phyloP scores from a whole-genome alignment of 805 yeast species.

The Schwanniomyces vanrijiae region DNA sequence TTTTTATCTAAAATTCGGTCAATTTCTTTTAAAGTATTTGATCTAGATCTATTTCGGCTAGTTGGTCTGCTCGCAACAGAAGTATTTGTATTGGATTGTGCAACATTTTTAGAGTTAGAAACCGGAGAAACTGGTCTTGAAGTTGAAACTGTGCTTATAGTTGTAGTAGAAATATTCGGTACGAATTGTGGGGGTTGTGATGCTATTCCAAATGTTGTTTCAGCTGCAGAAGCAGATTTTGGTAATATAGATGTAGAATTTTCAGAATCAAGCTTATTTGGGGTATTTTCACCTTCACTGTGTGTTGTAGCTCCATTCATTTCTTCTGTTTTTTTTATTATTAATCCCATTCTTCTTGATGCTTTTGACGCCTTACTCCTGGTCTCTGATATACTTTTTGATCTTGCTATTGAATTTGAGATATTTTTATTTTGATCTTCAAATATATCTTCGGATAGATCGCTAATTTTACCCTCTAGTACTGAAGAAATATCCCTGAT shows the following conservation, averaged over 20 bases:
- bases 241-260: constrained; percentile 8
- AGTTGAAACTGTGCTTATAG: constrained; percentile 6
- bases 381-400: constrained; percentile 33
- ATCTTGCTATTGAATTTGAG: constrained; percentile 22
- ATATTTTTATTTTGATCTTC: constrained; percentile 8
- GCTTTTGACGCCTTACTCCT: constrained; percentile 60
- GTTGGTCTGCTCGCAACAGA: constrained; percentile 11
- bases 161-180: constrained; percentile 10
- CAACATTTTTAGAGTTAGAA: constrained; percentile 10
- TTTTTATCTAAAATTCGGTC: constrained; percentile 36
- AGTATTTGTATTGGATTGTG: constrained; percentile 1
- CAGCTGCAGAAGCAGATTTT: constrained; percentile 23
- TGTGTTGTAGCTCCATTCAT: background rate
- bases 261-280: background rate
- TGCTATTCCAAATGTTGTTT: constrained; percentile 10
- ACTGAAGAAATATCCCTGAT: constrained; percentile 32
- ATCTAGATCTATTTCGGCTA: constrained; percentile 26
- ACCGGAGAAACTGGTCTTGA: constrained; percentile 12
- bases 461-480: constrained; percentile 7
- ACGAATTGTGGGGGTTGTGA: constrained; percentile 14
- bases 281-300: background rate
- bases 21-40: constrained; percentile 36
- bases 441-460: constrained; percentile 3
- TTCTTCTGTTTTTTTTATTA: constrained; percentile 46
- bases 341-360: constrained; percentile 74